Base-by-base conservation (phyloP, 495 filamentous ascomycete species). In the Aspergillus funiculosus region DNA sequence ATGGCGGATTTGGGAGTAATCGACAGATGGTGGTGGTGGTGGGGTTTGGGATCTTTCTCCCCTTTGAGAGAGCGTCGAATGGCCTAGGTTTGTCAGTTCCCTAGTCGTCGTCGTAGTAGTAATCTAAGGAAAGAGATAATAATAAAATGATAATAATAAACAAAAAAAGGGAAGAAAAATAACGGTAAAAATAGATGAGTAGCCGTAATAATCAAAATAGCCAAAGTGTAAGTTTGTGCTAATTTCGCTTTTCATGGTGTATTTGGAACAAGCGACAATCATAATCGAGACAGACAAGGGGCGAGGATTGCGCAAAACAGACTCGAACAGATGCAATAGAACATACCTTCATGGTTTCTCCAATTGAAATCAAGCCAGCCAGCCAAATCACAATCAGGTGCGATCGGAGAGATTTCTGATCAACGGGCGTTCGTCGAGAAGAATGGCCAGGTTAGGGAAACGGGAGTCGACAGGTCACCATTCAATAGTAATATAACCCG, bases 1-100 rank as follows among this genome's bases (percentile, higher is more conserved):
- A 94, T 78, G n/a, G 90, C 87, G 30, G 88, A 83, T 61, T 98
- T 98, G 44, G 87, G 87, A 1, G 89, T 85, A 37, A 96, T 89
- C 32, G 87, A 89, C 57, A 90, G 81, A 56, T 91, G 87, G 43
- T 86, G 82, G 59, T 75, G 86, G 58, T 76, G 86, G 46, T 86
- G 82, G 53, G 82, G 78, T 64, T 78, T 83, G 50, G 71, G 66
- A 50, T 84, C 83, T 62, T 86, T 89, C 45, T 91, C 87, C 57
- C 83, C 84, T 69, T 92, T 94, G 69, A 92, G 80, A 44, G 87
- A 91, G 58, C 88, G 83, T 55, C 87, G 74, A 59, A 92, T 78
- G 60, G 82, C 84, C 87, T 92, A 47, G 37, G 24, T 18, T 39
- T 46, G 32, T 29, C 29, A 35, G 21, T 53, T n/a, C 34, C 39